Evolutionary conservation across 2,329 filamentous ascomycete genomes (phyloP).

Genomic region (Capronia coronata): DNA sequence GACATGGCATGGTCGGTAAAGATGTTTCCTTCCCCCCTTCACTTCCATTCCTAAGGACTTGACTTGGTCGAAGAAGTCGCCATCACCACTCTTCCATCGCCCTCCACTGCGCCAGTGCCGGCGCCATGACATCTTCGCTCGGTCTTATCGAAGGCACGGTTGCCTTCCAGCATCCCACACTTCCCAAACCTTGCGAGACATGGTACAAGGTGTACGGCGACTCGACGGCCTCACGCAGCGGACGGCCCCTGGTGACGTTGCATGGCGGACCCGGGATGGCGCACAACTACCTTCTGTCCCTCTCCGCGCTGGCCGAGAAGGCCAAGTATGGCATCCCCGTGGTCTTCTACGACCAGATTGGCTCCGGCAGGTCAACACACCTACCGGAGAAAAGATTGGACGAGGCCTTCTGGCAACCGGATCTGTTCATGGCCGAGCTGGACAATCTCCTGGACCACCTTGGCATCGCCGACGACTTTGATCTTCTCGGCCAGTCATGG

Average conservation of each 20-base stretch:
- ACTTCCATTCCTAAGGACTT: no score
- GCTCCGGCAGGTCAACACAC: conserved; percentile 46
- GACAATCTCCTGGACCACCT: conserved; percentile 46
- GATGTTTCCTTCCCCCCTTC: no score
- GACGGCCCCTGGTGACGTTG: conserved; percentile 34
- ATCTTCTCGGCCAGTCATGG: conserved; percentile 49
- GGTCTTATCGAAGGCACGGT: conserved; percentile 19
- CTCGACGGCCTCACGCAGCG: conserved; percentile 26
- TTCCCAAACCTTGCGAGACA: conserved; percentile 36
- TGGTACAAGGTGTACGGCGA: conserved; percentile 38
- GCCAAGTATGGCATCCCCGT: conserved; percentile 37
- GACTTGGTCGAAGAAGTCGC: no score
- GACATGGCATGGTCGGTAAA: no score
- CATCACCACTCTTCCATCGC: no score
- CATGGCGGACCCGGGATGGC: conserved; percentile 46
- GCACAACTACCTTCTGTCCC: conserved; percentile 40
- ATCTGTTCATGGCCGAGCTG: conserved; percentile 47
- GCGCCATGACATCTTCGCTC: not conserved
- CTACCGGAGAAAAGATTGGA: conserved; percentile 43
- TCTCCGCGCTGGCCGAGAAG: conserved; percentile 36
- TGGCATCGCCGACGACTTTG: conserved; percentile 36
- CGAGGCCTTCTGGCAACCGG: conserved; percentile 43
- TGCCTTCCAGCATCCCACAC: conserved; percentile 31
- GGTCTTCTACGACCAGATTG: conserved; percentile 52
- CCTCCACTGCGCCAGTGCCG: no score